Conservation (phyloP, 169 alveolate genomes). For the Cryptosporidium baileyi region DNA sequence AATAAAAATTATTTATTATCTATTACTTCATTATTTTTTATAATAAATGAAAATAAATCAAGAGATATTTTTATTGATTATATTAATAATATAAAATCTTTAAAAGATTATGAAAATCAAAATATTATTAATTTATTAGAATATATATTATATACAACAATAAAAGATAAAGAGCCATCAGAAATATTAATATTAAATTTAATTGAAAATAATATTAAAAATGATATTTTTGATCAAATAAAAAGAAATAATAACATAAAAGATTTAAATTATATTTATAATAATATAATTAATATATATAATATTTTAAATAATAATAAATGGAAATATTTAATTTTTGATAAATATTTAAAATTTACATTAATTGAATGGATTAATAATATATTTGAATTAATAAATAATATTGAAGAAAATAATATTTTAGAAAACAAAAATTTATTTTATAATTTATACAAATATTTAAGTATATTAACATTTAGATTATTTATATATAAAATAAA, state of each 20-base stretch:
- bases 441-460: neutral
- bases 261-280: neutral
- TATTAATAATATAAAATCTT: neutral
- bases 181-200: neutral
- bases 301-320: neutral
- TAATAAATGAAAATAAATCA: neutral
- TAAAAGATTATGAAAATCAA: neutral
- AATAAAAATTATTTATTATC: neutral
- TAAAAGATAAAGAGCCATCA: neutral
- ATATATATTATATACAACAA: neutral
- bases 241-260: neutral
- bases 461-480: slow-evolving; percentile 3
- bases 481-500: neutral
- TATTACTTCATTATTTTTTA: neutral
- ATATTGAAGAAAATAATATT: neutral
- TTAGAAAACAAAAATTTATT: neutral
- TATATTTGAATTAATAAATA: neutral
- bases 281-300: neutral
- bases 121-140: neutral
- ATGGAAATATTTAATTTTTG: neutral
- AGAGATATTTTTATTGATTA: neutral
- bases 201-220: neutral
- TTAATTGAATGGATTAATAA: neutral
- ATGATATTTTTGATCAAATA: neutral
- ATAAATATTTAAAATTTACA: neutral